These are phyloP conservation scores for Leccinellum albellum DNA, from an alignment of 768 basidiomycete genomes.

Conservation along the genomic window DNA sequence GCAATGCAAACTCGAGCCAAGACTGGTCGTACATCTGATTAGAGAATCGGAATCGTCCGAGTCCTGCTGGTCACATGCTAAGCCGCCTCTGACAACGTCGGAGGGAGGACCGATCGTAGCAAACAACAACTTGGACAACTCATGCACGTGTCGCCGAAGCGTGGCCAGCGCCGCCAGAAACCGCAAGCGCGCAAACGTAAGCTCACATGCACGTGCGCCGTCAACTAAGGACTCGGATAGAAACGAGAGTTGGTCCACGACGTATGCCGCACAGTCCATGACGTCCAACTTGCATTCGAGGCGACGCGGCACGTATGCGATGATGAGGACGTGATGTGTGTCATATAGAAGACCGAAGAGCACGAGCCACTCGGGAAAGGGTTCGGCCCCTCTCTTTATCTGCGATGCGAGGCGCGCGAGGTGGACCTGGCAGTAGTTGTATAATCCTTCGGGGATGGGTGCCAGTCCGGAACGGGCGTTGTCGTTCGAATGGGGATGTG, in stretches of 20 bases:
- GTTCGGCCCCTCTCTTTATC: not conserved
- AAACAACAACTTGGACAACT: constrained; percentile 16
- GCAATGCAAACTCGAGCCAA: constrained; percentile 4
- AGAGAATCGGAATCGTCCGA: not conserved
- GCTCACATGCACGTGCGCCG: constrained; percentile 4
- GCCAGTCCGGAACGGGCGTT: not conserved
- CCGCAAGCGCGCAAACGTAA: constrained; percentile 16
- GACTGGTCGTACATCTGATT: not conserved
- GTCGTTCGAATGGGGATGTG: not conserved
- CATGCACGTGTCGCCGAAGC: constrained; percentile 19
- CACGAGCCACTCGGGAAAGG: constrained; percentile 26
- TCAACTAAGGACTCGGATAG: not conserved
- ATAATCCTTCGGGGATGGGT: constrained; percentile 14
- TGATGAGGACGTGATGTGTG: constrained; percentile 11
- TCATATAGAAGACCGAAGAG: constrained; percentile 25
- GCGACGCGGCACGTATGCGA: constrained; percentile 21
- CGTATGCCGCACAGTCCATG: constrained; percentile 10
- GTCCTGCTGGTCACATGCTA: not conserved
- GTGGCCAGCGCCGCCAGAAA: constrained; percentile 15
- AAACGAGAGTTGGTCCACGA: constrained; percentile 23
- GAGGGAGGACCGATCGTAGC: not conserved
- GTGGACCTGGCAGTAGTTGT: constrained; percentile 5
- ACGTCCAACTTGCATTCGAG: not conserved
- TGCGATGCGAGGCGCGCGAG: constrained; percentile 11
- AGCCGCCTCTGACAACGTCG: not conserved